Percentiles rank a stretch among this genome's conserved stretches.
Evolutionary conservation across 495 filamentous ascomycete species (phyloP).

Genomic region (Trypethelium eluteriae): DNA sequence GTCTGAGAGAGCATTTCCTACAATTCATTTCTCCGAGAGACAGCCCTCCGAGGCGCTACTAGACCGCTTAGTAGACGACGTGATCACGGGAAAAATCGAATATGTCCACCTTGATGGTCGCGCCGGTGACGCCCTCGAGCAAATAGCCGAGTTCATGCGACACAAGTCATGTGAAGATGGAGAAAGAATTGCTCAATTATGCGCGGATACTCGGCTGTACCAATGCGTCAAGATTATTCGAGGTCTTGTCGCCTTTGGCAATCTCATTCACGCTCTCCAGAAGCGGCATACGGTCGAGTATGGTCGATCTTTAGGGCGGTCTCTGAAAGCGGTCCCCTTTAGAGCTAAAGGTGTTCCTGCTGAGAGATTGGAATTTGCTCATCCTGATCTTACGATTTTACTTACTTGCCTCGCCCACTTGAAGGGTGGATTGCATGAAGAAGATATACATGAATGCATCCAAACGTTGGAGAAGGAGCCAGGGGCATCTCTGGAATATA

Average conservation of each 20-base stretch:
- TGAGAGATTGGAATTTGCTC: conserved; percentile 60
- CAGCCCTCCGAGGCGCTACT: neutral
- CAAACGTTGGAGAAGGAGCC: no score
- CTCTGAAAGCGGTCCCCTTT: conserved; percentile 60
- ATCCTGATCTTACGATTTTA: conserved; percentile 61
- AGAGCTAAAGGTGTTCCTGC: conserved; percentile 61
- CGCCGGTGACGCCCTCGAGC: no score
- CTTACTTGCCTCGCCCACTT: conserved; percentile 40
- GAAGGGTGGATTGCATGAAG: no score
- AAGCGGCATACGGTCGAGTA: conserved; percentile 58
- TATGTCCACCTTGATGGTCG: no score
- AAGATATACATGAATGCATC: no score
- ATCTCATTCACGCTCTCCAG: no score
- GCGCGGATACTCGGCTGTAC: no score
- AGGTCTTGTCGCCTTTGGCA: no score
- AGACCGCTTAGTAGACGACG: neutral
- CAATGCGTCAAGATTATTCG: no score
- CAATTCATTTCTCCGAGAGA: conserved; percentile 13
- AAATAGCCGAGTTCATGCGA: no score
- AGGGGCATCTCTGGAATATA: conserved; percentile 39
- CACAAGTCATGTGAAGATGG: no score
- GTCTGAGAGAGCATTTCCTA: neutral
- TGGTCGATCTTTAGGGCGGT: conserved; percentile 43
- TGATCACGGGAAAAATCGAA: neutral
- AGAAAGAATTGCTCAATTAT: no score